phyloP scores from a whole-genome alignment of 306 rosid species.

The Adenanthera pavonina region DNA sequence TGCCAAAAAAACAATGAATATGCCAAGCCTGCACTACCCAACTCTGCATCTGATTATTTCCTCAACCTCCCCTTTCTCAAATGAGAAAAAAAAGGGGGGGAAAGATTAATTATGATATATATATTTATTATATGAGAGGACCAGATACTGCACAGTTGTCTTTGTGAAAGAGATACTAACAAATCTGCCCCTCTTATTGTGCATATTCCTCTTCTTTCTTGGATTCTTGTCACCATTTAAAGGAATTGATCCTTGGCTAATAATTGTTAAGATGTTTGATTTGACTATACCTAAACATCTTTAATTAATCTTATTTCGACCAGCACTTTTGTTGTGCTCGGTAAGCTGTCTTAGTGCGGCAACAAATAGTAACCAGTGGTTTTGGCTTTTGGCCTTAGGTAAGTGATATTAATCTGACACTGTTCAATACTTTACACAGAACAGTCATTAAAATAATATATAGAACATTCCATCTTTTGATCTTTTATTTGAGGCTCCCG shows the following conservation, averaged over 20 bases:
- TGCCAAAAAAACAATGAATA: neutral
- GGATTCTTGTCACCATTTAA: neutral
- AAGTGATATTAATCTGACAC: neutral
- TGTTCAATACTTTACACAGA: neutral
- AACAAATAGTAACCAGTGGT: neutral
- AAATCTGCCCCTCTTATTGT: neutral
- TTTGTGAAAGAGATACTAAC: neutral
- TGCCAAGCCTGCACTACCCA: neutral
- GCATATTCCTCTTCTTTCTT: neutral
- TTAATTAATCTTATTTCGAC: neutral
- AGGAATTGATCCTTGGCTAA: slow-evolving; percentile 7
- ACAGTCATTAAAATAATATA: neutral
- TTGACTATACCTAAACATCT: neutral
- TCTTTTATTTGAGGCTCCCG: neutral
- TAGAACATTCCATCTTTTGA: neutral
- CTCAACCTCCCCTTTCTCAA: neutral
- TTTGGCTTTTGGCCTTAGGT: neutral
- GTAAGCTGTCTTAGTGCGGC: neutral
- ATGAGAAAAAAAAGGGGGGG: too few species aligned
- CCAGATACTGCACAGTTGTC: neutral
- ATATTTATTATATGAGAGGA: neutral
- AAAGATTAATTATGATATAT: too few species aligned
- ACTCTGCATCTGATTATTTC: neutral
- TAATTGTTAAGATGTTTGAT: neutral
- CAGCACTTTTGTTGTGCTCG: neutral